These are phyloP conservation scores for Nemania abortiva DNA, from an alignment of 2,329 filamentous ascomycete species.

Conservation along the genomic window DNA sequence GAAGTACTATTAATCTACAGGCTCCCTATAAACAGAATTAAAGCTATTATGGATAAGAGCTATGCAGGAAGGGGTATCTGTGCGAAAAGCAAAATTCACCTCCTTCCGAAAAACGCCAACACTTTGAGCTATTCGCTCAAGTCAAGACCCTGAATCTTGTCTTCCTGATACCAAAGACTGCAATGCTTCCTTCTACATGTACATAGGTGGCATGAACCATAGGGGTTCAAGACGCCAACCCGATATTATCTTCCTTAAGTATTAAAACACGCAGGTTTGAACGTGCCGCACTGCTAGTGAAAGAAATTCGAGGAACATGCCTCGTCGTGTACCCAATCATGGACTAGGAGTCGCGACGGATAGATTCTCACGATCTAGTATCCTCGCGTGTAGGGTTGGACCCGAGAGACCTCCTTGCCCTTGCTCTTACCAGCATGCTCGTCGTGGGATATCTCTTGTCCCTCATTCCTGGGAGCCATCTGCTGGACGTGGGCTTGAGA, in stretches of 20 bases:
- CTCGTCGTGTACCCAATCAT: background rate
- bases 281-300: background rate
- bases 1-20: background rate
- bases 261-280: background rate
- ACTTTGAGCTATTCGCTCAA: background rate
- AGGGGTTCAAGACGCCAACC: background rate
- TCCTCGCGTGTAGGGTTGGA: background rate
- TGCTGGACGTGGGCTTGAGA: background rate
- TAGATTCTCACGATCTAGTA: too few relatives aligned
- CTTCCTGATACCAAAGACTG: background rate
- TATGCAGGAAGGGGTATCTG: constrained; percentile 2
- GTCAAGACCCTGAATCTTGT: background rate
- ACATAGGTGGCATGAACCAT: background rate
- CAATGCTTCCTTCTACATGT: background rate
- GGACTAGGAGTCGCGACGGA: background rate
- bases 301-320: background rate
- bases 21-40: background rate
- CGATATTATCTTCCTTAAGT: background rate
- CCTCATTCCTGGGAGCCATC: background rate
- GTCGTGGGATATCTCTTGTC: background rate
- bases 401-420: background rate
- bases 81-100: background rate
- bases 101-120: background rate
- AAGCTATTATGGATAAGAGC: background rate
- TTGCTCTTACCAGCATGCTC: background rate